Conservation (phyloP, 2,329 filamentous ascomycete genomes). For the Pezicula neosporulosa region DNA sequence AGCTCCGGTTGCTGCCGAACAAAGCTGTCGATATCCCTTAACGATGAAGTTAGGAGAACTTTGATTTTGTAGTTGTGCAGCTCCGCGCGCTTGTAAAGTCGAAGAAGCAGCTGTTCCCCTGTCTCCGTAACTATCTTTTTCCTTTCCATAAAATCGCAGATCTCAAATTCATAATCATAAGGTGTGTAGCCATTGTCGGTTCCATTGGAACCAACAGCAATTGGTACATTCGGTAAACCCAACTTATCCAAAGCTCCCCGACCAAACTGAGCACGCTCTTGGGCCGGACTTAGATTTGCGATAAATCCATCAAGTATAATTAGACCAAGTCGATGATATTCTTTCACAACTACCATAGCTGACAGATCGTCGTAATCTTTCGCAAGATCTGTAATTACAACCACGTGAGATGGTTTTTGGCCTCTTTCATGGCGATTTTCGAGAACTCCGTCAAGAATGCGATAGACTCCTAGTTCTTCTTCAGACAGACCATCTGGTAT, state of each 20-base stretch:
- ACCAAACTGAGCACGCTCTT: slow-evolving; percentile 16
- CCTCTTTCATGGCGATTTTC: slow-evolving; percentile 1
- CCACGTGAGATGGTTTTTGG: slow-evolving; percentile 12
- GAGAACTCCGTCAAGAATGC: slow-evolving; percentile 10
- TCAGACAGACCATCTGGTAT: slow-evolving; percentile 15
- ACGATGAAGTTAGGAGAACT: slow-evolving; percentile 21
- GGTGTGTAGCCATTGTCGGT: slow-evolving; percentile 3
- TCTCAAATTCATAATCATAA: slow-evolving; percentile 19
- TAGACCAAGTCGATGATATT: slow-evolving; percentile 21
- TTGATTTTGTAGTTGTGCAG: slow-evolving; percentile 16
- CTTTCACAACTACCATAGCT: slow-evolving; percentile 23
- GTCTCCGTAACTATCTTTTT: slow-evolving; percentile 5
- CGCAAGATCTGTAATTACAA: slow-evolving; percentile 24
- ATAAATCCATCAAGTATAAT: slow-evolving; percentile 22
- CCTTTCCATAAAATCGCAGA: slow-evolving; percentile 16
- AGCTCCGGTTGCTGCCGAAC: slow-evolving; percentile 6
- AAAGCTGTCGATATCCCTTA: slow-evolving; percentile 21
- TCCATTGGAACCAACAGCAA: slow-evolving; percentile 16
- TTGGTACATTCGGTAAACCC: slow-evolving; percentile 13
- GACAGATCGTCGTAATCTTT: slow-evolving; percentile 27
- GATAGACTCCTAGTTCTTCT: slow-evolving; percentile 13
- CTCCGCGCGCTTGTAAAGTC: slow-evolving; percentile 11
- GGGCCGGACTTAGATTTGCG: slow-evolving; percentile 21
- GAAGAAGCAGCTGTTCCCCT: slow-evolving; percentile 1
- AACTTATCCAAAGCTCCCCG: slow-evolving; percentile 20